Conservation (phyloP, 441 rosid genomes). For the Euphorbia schlechtendalii region DNA sequence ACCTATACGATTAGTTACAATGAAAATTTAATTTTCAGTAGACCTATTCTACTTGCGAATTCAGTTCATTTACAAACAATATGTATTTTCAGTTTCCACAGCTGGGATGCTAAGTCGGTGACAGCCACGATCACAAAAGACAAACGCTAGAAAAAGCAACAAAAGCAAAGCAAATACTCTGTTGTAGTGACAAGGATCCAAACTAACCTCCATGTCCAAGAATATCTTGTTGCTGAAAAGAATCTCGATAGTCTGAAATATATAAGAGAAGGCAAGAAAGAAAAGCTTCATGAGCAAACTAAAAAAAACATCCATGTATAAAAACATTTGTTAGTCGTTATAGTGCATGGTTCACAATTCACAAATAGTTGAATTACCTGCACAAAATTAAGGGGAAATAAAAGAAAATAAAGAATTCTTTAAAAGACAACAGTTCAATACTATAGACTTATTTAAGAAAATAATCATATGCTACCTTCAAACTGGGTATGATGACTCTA, state of each 20-base stretch:
- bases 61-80: not conserved
- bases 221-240: constrained; percentile 65
- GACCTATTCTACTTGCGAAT: not conserved
- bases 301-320: not conserved
- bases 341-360: not conserved
- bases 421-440: not conserved
- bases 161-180: not conserved
- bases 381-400: not conserved
- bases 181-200: not conserved
- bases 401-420: not conserved
- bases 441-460: not conserved
- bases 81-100: not conserved
- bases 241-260: constrained; percentile 66
- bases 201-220: constrained; percentile 68
- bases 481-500: constrained; percentile 77
- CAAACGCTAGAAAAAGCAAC: not conserved
- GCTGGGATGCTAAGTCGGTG: no score
- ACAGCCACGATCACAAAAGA: not conserved
- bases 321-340: not conserved
- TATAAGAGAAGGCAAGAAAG: constrained; percentile 10
- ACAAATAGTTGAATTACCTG: not conserved
- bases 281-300: constrained; percentile 4
- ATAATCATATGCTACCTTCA: constrained; percentile 51
- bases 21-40: not conserved
- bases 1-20: not conserved